A percentile compares a stretch with the other conserved stretches of the same genome.
Evolutionary conservation across 1,139 yeast species (phyloP).

Genomic region (Meyerozyma sp.): DNA sequence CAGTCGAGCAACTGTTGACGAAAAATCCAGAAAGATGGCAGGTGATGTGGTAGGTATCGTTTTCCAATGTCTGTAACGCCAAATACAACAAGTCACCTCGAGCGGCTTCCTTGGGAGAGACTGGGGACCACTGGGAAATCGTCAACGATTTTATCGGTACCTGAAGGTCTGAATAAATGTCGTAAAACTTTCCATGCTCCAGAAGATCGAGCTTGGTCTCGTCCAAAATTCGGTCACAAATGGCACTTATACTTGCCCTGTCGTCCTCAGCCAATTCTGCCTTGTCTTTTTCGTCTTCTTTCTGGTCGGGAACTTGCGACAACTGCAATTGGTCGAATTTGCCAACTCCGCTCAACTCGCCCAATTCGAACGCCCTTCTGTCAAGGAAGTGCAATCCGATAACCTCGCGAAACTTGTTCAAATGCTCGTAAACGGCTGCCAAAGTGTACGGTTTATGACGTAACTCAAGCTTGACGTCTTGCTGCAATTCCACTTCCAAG

Average conservation of each 20-base stretch:
- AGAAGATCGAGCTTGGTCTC: slow-evolving; percentile 7
- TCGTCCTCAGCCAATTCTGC: slow-evolving; percentile 17
- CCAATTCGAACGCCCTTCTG: slow-evolving; percentile 18
- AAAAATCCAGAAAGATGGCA: slow-evolving; percentile 75
- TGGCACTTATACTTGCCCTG: slow-evolving; percentile 10
- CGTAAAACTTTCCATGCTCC: slow-evolving; percentile 14
- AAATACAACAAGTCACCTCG: slow-evolving; percentile 82
- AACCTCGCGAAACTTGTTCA: slow-evolving; percentile 38
- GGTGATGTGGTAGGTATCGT: slow-evolving; percentile 73
- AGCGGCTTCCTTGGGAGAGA: slow-evolving; percentile 55
- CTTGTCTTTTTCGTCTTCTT: slow-evolving; percentile 5
- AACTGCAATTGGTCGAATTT: slow-evolving; percentile 27
- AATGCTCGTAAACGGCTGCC: slow-evolving; percentile 34
- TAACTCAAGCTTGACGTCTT: slow-evolving; percentile 13
- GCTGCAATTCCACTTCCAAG: slow-evolving; percentile 15
- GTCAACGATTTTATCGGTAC: slow-evolving; percentile 50
- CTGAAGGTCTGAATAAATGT: slow-evolving; percentile 19
- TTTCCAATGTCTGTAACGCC: slow-evolving; percentile 71
- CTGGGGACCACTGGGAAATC: slow-evolving; percentile 86
- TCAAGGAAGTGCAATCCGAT: slow-evolving; percentile 42
- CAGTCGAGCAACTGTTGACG: slow-evolving; percentile 62
- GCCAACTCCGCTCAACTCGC: slow-evolving; percentile 16
- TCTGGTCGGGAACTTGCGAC: slow-evolving; percentile 15
- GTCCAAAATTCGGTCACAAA: slow-evolving; percentile 11
- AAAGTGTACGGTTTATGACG: slow-evolving; percentile 36